Percentiles rank a stretch among this genome's conserved stretches.
Evolutionary conservation across 345 rosid genomes (phyloP).

Genomic region (Cardamine occulta): DNA sequence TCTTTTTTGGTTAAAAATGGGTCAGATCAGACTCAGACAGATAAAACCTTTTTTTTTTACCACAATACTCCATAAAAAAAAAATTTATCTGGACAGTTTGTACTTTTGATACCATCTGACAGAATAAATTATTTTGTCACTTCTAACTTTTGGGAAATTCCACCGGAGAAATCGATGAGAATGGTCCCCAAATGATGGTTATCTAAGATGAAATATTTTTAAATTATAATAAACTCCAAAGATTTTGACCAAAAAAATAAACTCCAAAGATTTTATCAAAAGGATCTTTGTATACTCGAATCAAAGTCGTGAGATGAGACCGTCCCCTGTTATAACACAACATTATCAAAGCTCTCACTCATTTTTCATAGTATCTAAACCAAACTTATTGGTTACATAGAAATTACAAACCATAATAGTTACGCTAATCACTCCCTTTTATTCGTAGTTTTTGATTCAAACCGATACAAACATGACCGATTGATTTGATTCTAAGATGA

Average conservation of each 20-base stretch:
- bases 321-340: constrained; percentile 38
- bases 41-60: background rate
- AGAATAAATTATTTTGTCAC: constrained; percentile 5
- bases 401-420: constrained; percentile 38
- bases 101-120: constrained; percentile 17
- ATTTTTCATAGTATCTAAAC: constrained; percentile 19
- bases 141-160: background rate
- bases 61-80: background rate
- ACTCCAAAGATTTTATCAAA: constrained; percentile 13
- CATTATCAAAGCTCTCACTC: constrained; percentile 29
- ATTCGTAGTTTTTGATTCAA: constrained; percentile 25
- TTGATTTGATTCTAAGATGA: constrained; percentile 18
- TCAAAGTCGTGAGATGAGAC: constrained; percentile 41
- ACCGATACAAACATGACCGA: constrained; percentile 33
- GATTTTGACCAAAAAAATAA: background rate
- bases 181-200: constrained; percentile 10
- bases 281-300: constrained; percentile 23
- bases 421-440: constrained; percentile 39
- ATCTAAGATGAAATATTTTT: background rate
- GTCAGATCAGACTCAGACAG: background rate
- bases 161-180: constrained; percentile 32
- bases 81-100: background rate
- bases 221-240: constrained; percentile 16
- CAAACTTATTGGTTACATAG: constrained; percentile 35
- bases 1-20: background rate